Evolutionary conservation across 768 basidiomycete genomes (phyloP), one percentile per base, ranked within the genome.

Genomic region (Mycena capillaripes): DNA sequence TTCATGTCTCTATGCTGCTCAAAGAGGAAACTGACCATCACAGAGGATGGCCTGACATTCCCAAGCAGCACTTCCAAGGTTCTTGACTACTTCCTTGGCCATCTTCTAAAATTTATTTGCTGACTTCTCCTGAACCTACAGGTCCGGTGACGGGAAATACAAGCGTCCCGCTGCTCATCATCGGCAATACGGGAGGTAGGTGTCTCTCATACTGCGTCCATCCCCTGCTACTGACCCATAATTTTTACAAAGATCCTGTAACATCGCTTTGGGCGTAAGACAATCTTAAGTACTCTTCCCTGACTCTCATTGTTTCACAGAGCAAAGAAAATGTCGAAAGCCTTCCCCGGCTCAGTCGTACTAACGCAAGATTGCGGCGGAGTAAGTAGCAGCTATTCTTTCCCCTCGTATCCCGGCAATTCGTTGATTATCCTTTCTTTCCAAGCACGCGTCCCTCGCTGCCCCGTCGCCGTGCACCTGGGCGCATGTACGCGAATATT

Each of bases 331-430:
- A 85, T 81, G 72, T 82, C 83, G 0, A 70, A 76, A 55, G 80
- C 80, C 9, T 86, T 86, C 75, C 70, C 77, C 3, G 77, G 75
- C n/a, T 83, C 85, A 2, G 81, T 84, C 19, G 83, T 87, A 14
- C 75, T 87, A 23, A 85, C 83, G 9, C 85, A 86, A 66, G 83
- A 86, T 29, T 84, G 84, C 10, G 74, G 81, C 16, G 85, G 86
- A 9, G 85, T 87, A 76, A 29, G 82, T n/a, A n/a, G n/a, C n/a
- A n/a, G n/a, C n/a, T n/a, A n/a, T n/a, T n/a, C n/a, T n/a, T n/a
- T n/a, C n/a, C n/a, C n/a, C n/a, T n/a, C n/a, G n/a, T n/a, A n/a
- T n/a, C n/a, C n/a, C n/a, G n/a, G n/a, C n/a, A 11, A 21, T 76
- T 38, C 17, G 5, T 29, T 29, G 38, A 11, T 23, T 14, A n/a